Evolutionary conservation across 1,284 basidiomycete species (phyloP).

Genomic region (Wallemia hederae): DNA sequence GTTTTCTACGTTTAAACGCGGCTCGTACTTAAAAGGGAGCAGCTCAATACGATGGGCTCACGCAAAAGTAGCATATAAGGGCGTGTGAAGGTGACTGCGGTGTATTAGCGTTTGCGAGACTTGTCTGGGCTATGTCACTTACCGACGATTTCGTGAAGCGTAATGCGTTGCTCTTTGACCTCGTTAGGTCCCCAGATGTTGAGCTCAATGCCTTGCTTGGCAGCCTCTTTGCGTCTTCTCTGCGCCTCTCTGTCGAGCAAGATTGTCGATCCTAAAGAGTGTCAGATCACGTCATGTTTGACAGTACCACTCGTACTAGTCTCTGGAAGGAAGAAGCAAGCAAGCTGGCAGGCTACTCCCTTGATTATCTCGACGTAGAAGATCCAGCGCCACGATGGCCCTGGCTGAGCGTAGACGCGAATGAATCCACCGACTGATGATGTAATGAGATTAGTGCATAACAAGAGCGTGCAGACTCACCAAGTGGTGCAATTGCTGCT

Average conservation of each 20-base stretch:
- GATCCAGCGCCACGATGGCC: background rate
- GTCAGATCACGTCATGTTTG: background rate
- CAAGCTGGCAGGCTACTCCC: background rate
- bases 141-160: constrained; percentile 13
- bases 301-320: background rate
- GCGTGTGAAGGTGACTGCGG: constrained; percentile 9
- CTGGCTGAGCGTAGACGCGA: background rate
- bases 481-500: background rate
- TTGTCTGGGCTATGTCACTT: constrained; percentile 17
- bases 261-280: constrained; percentile 11
- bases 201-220: constrained; percentile 4
- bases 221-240: constrained; percentile 12
- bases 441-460: background rate
- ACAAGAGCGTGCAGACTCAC: background rate
- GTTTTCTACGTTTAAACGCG: too few species aligned
- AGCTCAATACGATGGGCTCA: constrained; percentile 19
- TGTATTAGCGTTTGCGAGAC: constrained; percentile 7
- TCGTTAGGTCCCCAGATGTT: constrained; percentile 19
- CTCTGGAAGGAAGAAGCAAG: background rate
- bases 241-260: constrained; percentile 18
- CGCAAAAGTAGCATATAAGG: too few species aligned
- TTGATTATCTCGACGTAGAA: background rate
- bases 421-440: background rate
- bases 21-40: constrained; percentile 17
- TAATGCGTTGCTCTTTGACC: constrained; percentile 14